Base-by-base conservation (phyloP, 441 rosid genomes). In the Codiaeum variegatum region DNA sequence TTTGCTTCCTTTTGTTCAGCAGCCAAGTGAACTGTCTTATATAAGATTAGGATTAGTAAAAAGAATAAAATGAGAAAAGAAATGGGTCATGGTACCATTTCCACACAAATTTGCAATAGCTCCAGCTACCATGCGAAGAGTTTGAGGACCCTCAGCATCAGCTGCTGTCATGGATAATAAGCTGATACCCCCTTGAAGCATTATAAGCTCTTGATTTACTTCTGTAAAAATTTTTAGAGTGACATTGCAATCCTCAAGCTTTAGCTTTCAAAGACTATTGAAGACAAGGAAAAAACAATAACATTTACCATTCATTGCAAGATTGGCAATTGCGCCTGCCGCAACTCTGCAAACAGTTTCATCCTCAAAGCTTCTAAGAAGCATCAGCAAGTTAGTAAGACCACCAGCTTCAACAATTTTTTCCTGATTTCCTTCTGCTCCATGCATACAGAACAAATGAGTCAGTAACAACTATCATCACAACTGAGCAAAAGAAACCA, bases 291-390 rank as follows among this genome's bases (percentile, higher is more conserved):
- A 51, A 80, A 52, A 60, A 49, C 23, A 29, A 65, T 31, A 74
- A 58, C 47, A 60, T 62, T 79, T 85, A 93, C 99, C 99, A 62
- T 91, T 91, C 99, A 95, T 95, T 44, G 99, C 99, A 60, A 95
- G 97, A 84, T 95, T 95, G 74, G 99, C 99, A 70, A 95, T 86
- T 69, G 99, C 99, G 69, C 99, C 99, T 10, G 99, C 99, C 12
- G 99, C 98, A 76, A 95, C 99, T 83, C 99, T 88, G 73, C 90
- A 88, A 51, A 93, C 85, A 59, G 93, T 95, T 85, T 95, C 99
- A 86, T 95, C 98, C 80, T 91, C 98, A 32, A 85, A 87, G 82
- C 89, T 93, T 90, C 92, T 86, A 70, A 95, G 99, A 83, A 93
- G 97, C 94, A 84, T 89, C 75, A 95, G 81, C 86, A 95, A 85